phyloP scores from a whole-genome alignment of 352 stramenopile genomes.

The Peronospora belbahrii region DNA sequence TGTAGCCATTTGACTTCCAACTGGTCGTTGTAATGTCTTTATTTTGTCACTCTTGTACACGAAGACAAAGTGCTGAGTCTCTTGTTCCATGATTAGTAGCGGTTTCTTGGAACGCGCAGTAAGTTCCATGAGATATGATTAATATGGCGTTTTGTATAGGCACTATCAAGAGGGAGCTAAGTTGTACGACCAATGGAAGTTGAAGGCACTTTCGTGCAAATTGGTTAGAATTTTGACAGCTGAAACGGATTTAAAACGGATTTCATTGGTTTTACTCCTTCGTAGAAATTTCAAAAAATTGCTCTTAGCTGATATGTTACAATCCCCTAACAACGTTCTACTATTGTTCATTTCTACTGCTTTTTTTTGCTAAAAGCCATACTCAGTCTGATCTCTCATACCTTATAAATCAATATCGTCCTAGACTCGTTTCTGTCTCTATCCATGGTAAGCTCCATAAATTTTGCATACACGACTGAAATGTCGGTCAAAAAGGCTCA shows the following conservation, averaged over 20 bases:
- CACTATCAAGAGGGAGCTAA: slow-evolving; percentile 2
- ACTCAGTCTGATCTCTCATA: neutral
- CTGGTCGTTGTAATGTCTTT: slow-evolving; percentile 3
- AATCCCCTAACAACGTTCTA: slow-evolving; percentile 3
- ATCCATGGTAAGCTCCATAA: too few relatives aligned
- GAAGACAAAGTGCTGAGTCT: slow-evolving; percentile 25
- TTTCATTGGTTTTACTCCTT: neutral
- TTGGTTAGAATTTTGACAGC: neutral
- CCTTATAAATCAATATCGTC: slow-evolving; percentile 3
- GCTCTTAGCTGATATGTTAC: slow-evolving; percentile 11
- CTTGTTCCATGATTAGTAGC: slow-evolving; percentile 11
- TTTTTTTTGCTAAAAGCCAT: slow-evolving; percentile 2
- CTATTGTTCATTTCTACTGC: slow-evolving; percentile 8
- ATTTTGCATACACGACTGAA: too few relatives aligned
- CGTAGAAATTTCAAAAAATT: neutral
- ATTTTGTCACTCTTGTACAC: slow-evolving; percentile 18
- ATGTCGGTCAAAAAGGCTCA: too few relatives aligned
- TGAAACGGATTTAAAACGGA: slow-evolving; percentile 8
- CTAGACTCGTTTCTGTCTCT: too few relatives aligned
- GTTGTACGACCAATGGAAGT: slow-evolving; percentile 2
- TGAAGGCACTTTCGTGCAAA: slow-evolving; percentile 10
- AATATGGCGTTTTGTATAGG: slow-evolving; percentile 17
- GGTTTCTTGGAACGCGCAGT: slow-evolving; percentile 28
- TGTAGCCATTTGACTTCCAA: neutral
- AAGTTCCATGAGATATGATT: slow-evolving; percentile 19